Conservation (phyloP, 345 rosid species). For the Toxicodendron radicans region DNA sequence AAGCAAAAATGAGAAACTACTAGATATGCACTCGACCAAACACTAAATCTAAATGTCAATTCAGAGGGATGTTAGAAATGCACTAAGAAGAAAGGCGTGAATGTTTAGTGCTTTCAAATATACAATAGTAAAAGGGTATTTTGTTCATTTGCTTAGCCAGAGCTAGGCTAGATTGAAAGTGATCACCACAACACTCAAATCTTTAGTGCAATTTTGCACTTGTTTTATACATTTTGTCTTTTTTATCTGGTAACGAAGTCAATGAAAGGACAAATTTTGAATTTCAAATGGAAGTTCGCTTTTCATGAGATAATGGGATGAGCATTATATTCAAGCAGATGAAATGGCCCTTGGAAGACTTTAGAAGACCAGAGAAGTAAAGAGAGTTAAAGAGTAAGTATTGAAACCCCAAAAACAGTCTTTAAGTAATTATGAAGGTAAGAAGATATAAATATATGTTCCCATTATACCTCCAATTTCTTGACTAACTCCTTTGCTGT, state of each 20-base stretch:
- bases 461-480: conserved; percentile 72
- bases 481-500: conserved; percentile 80
- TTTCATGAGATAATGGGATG: not conserved
- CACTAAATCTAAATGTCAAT: not conserved
- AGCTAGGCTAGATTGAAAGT: not conserved
- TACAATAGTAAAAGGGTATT: not conserved
- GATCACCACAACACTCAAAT: not conserved
- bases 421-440: not conserved
- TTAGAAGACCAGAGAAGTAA: not conserved
- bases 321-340: not conserved
- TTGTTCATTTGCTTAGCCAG: not conserved
- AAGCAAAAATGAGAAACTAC: conserved; percentile 7
- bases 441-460: not conserved
- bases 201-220: not conserved
- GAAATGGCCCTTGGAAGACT: not conserved
- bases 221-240: not conserved
- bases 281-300: not conserved
- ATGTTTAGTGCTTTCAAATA: not conserved
- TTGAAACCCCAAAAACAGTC: not conserved
- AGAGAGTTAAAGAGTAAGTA: not conserved
- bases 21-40: not conserved
- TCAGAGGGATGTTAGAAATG: not conserved
- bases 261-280: not conserved
- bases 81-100: not conserved
- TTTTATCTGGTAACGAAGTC: not conserved